A percentile compares a stretch with the other conserved stretches of the same genome.
phyloP scores from a whole-genome alignment of 78 protist species.

The Dictyostelium intermedium region DNA sequence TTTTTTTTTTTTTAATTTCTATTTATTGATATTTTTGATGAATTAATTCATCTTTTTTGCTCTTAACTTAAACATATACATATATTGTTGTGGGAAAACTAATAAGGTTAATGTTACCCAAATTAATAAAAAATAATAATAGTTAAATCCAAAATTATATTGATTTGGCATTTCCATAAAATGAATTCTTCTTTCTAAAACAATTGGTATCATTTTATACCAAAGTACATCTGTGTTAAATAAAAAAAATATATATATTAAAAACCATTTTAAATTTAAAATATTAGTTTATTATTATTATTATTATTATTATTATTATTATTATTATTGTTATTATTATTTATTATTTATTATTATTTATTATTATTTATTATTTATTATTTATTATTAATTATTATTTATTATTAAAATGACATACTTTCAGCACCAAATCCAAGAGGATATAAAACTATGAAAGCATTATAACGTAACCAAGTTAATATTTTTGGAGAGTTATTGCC shows the following conservation, averaged over 20 bases:
- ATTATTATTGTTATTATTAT: not conserved
- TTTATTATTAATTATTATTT: not conserved
- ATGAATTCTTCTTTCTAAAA: conserved; percentile 3
- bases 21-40: not conserved
- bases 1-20: not conserved
- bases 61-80: conserved; percentile 52
- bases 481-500: not conserved
- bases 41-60: not conserved
- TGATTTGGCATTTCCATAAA: conserved; percentile 21
- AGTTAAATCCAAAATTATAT: conserved; percentile 30
- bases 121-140: conserved; percentile 16
- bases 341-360: not conserved
- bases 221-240: conserved; percentile 24
- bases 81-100: conserved; percentile 38
- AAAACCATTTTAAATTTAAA: not conserved
- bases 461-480: conserved; percentile 48
- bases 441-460: conserved; percentile 58
- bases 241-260: not conserved
- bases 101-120: conserved; percentile 12
- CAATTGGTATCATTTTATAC: conserved; percentile 47
- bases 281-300: not conserved
- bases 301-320: not conserved
- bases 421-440: conserved; percentile 62
- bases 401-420: conserved; percentile 6
- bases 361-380: not conserved